Evolutionary conservation across 2,329 filamentous ascomycete species (phyloP), one percentile per base, ranked within the genome.

Genomic region (Nakataea oryzae): DNA sequence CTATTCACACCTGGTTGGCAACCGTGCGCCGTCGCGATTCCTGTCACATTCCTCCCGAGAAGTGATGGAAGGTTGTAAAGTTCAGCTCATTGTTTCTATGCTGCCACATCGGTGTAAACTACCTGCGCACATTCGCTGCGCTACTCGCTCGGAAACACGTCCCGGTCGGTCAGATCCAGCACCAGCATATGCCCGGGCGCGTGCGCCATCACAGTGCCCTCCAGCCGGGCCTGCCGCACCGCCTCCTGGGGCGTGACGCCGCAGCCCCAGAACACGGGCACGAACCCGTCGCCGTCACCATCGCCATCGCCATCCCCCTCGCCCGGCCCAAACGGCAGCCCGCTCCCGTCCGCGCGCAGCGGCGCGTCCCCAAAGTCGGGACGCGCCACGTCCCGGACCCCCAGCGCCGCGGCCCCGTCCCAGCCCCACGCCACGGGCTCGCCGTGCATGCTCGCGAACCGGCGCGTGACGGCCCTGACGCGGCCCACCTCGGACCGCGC

Each of bases 231-330:
- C 62, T 74, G 76, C 77, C 86, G 80, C 1, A 88, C 82, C 17
- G 84, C 85, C 68, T 86, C 81, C 68, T 88, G 85, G 1, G 86
- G 85, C 50, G 86, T 88, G 13, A 88, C 85, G 41, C 85, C 85
- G 68, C 85, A 88, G 0, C 83, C 86, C 84, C 85, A 83, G 65
- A 85, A 85, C 4, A 85, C 78, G 0, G 82, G 82, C 32, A 86
- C 74, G 29, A 79, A 74, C 2, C 78, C 74, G 17, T 76, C 73
- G 26, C 72, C 71, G 70, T 78, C 74, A 24, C 75, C 72, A 28
- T 72, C 71, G 9, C 70, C 71, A 21, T 69, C 66, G 1, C 69
- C 72, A 27, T 72, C 71, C 7, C 70, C 71, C 24, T 70, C 66
- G 1, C 70, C 59, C 24, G 59, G 59, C 27, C 59, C 62, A 29